phyloP scores from a whole-genome alignment of 495 filamentous ascomycete species.

The Lophiostoma macrostomum region DNA sequence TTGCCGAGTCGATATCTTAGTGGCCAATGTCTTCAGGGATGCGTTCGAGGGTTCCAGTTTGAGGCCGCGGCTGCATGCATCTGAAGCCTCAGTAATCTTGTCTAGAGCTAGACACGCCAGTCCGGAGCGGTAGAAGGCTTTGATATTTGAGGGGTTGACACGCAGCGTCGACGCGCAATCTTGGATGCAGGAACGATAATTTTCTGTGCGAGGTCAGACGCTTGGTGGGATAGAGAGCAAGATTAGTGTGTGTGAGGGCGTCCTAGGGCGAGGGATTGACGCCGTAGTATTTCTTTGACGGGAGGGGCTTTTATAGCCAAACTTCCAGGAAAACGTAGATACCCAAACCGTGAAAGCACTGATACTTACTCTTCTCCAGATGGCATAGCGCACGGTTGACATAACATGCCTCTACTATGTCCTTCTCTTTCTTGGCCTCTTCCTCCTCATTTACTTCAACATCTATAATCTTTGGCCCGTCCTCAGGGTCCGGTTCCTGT shows the following conservation, averaged over 20 bases:
- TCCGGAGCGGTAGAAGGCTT: slow-evolving; percentile 82
- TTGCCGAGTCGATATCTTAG: slow-evolving; percentile 33
- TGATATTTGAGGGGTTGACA: slow-evolving; percentile 73
- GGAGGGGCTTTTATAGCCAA: neutral
- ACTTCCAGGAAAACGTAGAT: neutral
- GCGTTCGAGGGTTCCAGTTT: slow-evolving; percentile 60
- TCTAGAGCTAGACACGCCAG: slow-evolving; percentile 71
- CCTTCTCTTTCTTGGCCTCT: slow-evolving; percentile 56
- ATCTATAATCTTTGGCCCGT: slow-evolving; percentile 47
- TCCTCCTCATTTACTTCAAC: slow-evolving; percentile 41
- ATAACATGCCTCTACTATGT: slow-evolving; percentile 70
- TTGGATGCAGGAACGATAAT: slow-evolving; percentile 76
- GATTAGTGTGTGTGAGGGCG: too few relatives aligned
- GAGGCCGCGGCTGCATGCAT: slow-evolving; percentile 69
- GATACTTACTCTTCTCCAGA: slow-evolving; percentile 61
- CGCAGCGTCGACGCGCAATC: slow-evolving; percentile 80
- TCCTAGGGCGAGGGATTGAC: too few relatives aligned
- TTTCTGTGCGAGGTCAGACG: slow-evolving; percentile 50
- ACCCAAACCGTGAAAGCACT: neutral
- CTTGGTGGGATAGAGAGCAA: too few relatives aligned
- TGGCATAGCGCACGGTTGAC: slow-evolving; percentile 87
- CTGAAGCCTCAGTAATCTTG: slow-evolving; percentile 69
- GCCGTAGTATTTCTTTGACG: too few relatives aligned
- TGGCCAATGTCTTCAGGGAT: slow-evolving; percentile 47
- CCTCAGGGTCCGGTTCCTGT: slow-evolving; percentile 25